Evolutionary conservation across 192 early-diverging fungal genomes (phyloP).

Genomic region (Glomus cerebriforme): DNA sequence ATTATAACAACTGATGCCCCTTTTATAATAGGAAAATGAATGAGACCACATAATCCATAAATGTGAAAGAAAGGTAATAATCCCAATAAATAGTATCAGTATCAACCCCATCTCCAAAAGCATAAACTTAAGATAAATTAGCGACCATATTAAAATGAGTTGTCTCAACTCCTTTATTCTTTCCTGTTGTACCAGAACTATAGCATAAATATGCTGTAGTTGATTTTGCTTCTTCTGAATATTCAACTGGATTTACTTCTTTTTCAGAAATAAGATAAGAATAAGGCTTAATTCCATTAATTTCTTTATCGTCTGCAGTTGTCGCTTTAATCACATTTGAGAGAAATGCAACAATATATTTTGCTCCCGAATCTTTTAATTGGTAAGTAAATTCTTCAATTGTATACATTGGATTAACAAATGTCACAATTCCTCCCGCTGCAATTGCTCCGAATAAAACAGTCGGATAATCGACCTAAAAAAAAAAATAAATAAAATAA

Average conservation of each 20-base stretch:
- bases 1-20: slow-evolving; percentile 56
- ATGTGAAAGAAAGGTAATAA: slow-evolving; percentile 49
- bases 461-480: slow-evolving; percentile 28
- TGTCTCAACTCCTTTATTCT: slow-evolving; percentile 81
- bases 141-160: slow-evolving; percentile 83
- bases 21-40: slow-evolving; percentile 21
- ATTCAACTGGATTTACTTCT: slow-evolving; percentile 34
- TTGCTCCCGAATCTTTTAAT: slow-evolving; percentile 39
- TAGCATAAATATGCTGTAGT: slow-evolving; percentile 68
- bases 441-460: slow-evolving; percentile 37
- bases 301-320: slow-evolving; percentile 35
- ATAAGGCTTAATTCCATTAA: slow-evolving; percentile 40
- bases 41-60: slow-evolving; percentile 41
- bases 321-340: background rate
- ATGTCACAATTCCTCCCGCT: slow-evolving; percentile 67
- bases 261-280: slow-evolving; percentile 29
- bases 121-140: slow-evolving; percentile 63
- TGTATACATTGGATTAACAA: slow-evolving; percentile 84
- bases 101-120: slow-evolving; percentile 43
- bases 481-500: background rate
- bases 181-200: slow-evolving; percentile 64
- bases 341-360: background rate
- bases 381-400: slow-evolving; percentile 75
- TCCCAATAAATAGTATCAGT: slow-evolving; percentile 43
- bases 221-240: slow-evolving; percentile 36